phyloP scores from a whole-genome alignment of 2,329 filamentous ascomycete genomes.

The Lasiodiplodia theobromae region DNA sequence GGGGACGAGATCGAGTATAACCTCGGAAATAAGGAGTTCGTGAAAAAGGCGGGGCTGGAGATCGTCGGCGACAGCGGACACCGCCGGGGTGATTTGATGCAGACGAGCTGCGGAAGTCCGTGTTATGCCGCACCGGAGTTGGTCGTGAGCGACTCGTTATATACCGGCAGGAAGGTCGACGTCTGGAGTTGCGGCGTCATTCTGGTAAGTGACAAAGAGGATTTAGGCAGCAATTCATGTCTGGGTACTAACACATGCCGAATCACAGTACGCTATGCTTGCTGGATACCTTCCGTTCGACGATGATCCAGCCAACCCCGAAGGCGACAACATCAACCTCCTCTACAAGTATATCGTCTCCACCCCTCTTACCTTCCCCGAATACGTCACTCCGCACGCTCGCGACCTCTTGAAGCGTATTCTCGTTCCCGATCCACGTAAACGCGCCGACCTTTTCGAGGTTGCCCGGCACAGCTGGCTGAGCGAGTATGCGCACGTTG shows the following conservation, averaged over 20 bases:
- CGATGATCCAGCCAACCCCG: conserved; percentile 96
- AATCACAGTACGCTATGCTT: conserved; percentile 89
- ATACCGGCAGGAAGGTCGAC: conserved; percentile 96
- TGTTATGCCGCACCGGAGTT: conserved; percentile 97
- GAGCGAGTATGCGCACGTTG: conserved; percentile 94
- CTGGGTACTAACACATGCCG: conserved; percentile 10
- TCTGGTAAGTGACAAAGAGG: conserved; percentile 68
- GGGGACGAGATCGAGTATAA: conserved; percentile 89
- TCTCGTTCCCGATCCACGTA: conserved; percentile 91
- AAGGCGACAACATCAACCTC: conserved; percentile 98
- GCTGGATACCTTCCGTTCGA: conserved; percentile 97
- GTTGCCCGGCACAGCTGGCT: conserved; percentile 98
- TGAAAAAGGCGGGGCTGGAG: conserved; percentile 87
- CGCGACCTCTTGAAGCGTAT: conserved; percentile 91
- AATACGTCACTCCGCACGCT: conserved; percentile 97
- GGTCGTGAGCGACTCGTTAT: conserved; percentile 95
- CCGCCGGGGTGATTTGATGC: conserved; percentile 93
- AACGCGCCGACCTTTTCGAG: conserved; percentile 94
- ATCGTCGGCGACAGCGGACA: conserved; percentile 75
- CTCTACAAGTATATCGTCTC: conserved; percentile 99
- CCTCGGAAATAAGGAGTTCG: conserved; percentile 83
- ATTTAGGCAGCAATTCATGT: neutral
- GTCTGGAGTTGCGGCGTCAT: conserved; percentile 99
- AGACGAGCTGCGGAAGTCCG: conserved; percentile 97
- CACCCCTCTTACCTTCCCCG: conserved; percentile 94